Percentiles rank a stretch among this genome's conserved stretches.
These are phyloP conservation scores for Casuarina glauca DNA, from an alignment of 306 rosid genomes.

Conservation along the genomic window DNA sequence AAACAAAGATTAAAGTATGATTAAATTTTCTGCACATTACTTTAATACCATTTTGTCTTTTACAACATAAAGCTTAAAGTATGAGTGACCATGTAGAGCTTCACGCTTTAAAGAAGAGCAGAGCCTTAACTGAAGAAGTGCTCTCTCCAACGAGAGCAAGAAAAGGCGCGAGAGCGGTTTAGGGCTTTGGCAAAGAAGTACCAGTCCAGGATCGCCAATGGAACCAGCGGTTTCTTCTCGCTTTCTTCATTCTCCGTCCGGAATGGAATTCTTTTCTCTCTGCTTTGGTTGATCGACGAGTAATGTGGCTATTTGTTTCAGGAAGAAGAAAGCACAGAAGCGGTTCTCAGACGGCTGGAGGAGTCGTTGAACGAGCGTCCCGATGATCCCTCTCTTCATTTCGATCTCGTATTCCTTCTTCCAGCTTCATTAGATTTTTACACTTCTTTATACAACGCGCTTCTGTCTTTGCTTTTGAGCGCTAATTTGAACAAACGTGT, in stretches of 20 bases:
- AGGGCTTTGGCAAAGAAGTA: background rate
- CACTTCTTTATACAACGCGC: background rate
- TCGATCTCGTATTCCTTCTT: constrained; percentile 36
- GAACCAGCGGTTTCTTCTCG: background rate
- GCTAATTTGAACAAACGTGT: background rate
- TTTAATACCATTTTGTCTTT: too few species aligned
- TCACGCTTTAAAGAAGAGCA: too few species aligned
- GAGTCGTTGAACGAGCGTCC: constrained; percentile 42
- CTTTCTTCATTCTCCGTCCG: background rate
- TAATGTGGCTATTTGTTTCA: background rate
- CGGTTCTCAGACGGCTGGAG: constrained; percentile 30
- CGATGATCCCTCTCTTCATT: constrained; percentile 54
- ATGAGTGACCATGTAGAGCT: too few species aligned
- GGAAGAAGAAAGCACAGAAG: constrained; percentile 31
- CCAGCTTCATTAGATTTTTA: too few species aligned
- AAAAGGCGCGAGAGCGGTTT: constrained; percentile 9
- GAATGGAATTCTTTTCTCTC: background rate
- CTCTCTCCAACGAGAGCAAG: too few species aligned
- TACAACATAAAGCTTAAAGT: too few species aligned
- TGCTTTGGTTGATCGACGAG: background rate
- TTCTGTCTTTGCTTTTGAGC: background rate
- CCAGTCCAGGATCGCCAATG: background rate
- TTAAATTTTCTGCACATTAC: too few species aligned
- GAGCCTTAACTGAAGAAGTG: too few species aligned
- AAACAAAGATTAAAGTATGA: too few species aligned